Evolutionary conservation across 352 stramenopile genomes (phyloP), one percentile per base, ranked within the genome.

Genomic region (Globisporangium solare): DNA sequence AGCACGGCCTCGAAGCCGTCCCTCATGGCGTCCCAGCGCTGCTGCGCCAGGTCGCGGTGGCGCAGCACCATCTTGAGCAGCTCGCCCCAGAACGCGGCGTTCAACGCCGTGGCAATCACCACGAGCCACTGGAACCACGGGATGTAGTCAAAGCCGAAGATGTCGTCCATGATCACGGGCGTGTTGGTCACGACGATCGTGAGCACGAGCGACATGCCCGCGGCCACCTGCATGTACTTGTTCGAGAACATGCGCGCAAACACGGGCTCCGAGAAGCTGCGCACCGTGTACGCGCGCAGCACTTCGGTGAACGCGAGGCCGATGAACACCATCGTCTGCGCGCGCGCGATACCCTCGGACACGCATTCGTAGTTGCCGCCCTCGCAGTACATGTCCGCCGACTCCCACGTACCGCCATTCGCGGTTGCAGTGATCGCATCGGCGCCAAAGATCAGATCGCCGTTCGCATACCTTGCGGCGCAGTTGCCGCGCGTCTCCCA

Each of bases 321-420:
- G 37, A 88, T 61, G 51, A 92, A 90, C 32, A 79, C 83, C 82
- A 90, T 87, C 0, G 82, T 92, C 61, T 90, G 79, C 12, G 79
- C 64, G 17, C 80, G 82, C 1, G 72, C 71, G 21, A 89, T 60
- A 15, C 79, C 82, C 11, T 74, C 73, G 7, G 71, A 74, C 10
- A 89, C 58, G 54, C 82, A 92, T 42, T 75, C 71, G 47, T 79
- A 87, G 48, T 85, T 67, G 37, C 72, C 72, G 43, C 74, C 74
- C 54, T 83, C 60, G 49, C 79, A 92, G 52, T 84, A 79, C 0
- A 73, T 31, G 0, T 59, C 70, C 5, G 61, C 63, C 42, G 74
- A 77, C 42, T 82, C 64, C 22, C 74, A 83, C 2, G 37, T 47
- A 2, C 41, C 67, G 46, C 64, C 59, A 21, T 35, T 10, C 27